Evolutionary conservation across 805 yeast species (phyloP).

Genomic region (Wickerhamomyces chambardii): DNA sequence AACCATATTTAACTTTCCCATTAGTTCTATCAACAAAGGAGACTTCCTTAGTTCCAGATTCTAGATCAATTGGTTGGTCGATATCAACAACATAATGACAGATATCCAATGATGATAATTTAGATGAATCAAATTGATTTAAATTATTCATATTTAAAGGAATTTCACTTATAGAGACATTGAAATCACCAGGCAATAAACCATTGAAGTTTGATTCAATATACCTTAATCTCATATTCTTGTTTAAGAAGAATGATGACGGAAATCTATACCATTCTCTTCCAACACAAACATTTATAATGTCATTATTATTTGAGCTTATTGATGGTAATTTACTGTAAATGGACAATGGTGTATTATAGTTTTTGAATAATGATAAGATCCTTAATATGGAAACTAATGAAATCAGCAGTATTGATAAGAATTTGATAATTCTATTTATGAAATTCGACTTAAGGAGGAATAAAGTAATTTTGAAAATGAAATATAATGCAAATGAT

Average conservation of each 20-base stretch:
- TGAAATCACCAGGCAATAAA: constrained; percentile 79
- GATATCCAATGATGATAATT: constrained; percentile 33
- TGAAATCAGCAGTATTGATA: constrained; percentile 7
- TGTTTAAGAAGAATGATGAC: constrained; percentile 72
- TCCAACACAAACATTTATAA: constrained; percentile 72
- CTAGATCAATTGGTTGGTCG: constrained; percentile 33
- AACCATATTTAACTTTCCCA: constrained; percentile 20
- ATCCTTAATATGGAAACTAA: constrained; percentile 41
- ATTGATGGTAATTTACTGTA: constrained; percentile 33
- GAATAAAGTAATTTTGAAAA: constrained; percentile 5
- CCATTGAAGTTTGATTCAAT: constrained; percentile 79
- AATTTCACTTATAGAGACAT: constrained; percentile 40
- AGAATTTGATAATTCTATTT: neutral
- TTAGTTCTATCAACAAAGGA: constrained; percentile 3
- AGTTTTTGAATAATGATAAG: constrained; percentile 51
- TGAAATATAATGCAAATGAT: constrained; percentile 32
- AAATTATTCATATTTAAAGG: constrained; percentile 70
- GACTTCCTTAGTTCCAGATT: constrained; percentile 31
- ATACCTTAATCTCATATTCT: constrained; percentile 54
- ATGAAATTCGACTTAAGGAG: constrained; percentile 1
- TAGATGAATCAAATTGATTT: constrained; percentile 55
- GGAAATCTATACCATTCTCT: constrained; percentile 95
- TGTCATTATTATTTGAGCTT: constrained; percentile 2
- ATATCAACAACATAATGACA: constrained; percentile 75
- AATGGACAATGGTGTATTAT: constrained; percentile 63